Conservation (phyloP, 2,329 filamentous ascomycete species). For the Verticillium alfalfae region DNA sequence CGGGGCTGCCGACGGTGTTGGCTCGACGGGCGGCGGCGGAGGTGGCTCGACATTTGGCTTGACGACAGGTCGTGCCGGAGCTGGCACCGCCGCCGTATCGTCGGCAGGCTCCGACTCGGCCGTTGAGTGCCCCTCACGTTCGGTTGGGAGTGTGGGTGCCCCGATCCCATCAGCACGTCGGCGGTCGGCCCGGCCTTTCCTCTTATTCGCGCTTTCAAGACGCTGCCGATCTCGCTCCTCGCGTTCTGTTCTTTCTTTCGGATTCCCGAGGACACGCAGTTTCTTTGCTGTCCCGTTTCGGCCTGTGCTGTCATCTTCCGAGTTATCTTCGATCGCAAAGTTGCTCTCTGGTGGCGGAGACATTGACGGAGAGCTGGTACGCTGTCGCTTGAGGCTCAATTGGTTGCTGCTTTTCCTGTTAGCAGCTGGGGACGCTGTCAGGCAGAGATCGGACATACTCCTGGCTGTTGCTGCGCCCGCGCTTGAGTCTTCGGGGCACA, state of each 20-base stretch:
- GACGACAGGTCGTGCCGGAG: slow-evolving; percentile 15
- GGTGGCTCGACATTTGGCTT: slow-evolving; percentile 21
- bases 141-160: not conserved
- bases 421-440: not conserved
- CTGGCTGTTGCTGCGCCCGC: slow-evolving; percentile 85
- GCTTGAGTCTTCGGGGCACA: slow-evolving; percentile 62
- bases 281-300: slow-evolving; percentile 53
- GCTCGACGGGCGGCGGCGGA: slow-evolving; percentile 19
- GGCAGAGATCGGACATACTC: slow-evolving; percentile 61
- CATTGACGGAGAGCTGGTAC: slow-evolving; percentile 71
- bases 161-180: slow-evolving; percentile 72
- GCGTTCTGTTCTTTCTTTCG: slow-evolving; percentile 59
- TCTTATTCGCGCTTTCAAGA: slow-evolving; percentile 69
- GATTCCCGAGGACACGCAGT: slow-evolving; percentile 52
- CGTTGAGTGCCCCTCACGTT: slow-evolving; percentile 16
- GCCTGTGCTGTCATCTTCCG: slow-evolving; percentile 60
- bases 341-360: slow-evolving; percentile 50
- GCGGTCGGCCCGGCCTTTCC: slow-evolving; percentile 76
- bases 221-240: slow-evolving; percentile 72
- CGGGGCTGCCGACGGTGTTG: slow-evolving; percentile 24
- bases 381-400: slow-evolving; percentile 70
- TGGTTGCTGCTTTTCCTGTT: slow-evolving; percentile 51
- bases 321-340: slow-evolving; percentile 53
- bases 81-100: slow-evolving; percentile 53
- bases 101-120: slow-evolving; percentile 69